These are phyloP conservation scores for Dioszegia hungarica DNA, from an alignment of 768 basidiomycete genomes.

Conservation along the genomic window DNA sequence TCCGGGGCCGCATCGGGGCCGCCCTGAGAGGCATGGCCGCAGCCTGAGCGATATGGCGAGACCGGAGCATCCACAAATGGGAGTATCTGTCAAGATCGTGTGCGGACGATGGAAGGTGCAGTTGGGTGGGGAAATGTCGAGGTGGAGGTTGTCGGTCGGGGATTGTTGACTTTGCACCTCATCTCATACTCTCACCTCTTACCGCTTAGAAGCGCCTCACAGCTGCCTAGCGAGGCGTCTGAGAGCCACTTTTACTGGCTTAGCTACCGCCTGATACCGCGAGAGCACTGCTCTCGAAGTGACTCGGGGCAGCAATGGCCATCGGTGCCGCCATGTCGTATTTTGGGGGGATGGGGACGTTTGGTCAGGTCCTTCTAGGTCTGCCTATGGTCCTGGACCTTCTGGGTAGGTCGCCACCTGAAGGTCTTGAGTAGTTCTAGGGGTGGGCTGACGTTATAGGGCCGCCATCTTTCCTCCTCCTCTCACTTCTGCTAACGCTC, in stretches of 20 bases:
- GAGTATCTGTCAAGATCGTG: neutral
- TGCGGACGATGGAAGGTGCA: neutral
- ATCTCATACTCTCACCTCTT: neutral
- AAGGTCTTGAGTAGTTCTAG: too few species aligned
- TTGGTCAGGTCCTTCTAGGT: conserved; percentile 42
- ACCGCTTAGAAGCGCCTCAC: too few species aligned
- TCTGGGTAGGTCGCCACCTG: conserved; percentile 28
- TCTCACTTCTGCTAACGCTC: conserved; percentile 46
- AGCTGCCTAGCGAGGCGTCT: too few species aligned
- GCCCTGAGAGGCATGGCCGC: too few species aligned
- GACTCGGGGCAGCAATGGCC: conserved; percentile 14
- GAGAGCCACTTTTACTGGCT: too few species aligned
- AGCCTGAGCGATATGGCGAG: neutral
- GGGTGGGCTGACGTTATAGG: conserved; percentile 21
- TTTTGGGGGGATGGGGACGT: conserved; percentile 36
- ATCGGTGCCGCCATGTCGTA: too few species aligned
- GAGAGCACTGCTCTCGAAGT: conserved; percentile 11
- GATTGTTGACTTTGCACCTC: neutral
- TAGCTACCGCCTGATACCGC: too few species aligned
- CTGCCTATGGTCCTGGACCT: conserved; percentile 48
- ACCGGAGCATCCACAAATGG: neutral
- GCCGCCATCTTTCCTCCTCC: conserved; percentile 48
- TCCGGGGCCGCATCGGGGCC: too few species aligned
- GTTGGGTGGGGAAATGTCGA: neutral
- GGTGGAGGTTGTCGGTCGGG: neutral